Evolutionary conservation across 192 early-diverging fungal species (phyloP).

Genomic region (Coemansia sp.): DNA sequence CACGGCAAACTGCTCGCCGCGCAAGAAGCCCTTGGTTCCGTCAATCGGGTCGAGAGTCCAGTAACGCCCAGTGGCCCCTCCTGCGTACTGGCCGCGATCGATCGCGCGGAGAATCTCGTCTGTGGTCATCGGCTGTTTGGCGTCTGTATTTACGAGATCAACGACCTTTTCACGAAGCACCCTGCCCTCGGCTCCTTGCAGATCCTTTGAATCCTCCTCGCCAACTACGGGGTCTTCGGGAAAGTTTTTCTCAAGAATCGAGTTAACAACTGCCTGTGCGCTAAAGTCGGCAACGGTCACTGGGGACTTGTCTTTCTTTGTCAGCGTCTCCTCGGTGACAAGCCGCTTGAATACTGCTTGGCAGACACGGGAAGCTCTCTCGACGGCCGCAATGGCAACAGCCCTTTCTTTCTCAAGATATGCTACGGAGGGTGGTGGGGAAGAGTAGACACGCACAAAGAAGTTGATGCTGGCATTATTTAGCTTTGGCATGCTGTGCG

Average conservation of each 20-base stretch:
- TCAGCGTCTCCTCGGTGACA: slow-evolving; percentile 79
- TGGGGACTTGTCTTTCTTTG: slow-evolving; percentile 94
- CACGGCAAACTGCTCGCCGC: slow-evolving; percentile 97
- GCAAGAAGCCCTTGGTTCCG: slow-evolving; percentile 98
- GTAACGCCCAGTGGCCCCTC: slow-evolving; percentile 73
- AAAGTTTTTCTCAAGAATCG: slow-evolving; percentile 73
- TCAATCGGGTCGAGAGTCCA: slow-evolving; percentile 92
- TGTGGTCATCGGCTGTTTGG: slow-evolving; percentile 60
- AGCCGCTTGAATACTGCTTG: slow-evolving; percentile 82
- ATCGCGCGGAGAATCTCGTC: slow-evolving; percentile 84
- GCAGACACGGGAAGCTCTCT: slow-evolving; percentile 86
- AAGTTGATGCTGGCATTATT: neutral
- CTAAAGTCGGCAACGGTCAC: slow-evolving; percentile 99
- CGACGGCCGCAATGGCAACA: slow-evolving; percentile 89
- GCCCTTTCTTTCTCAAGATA: slow-evolving; percentile 68
- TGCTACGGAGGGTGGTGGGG: slow-evolving; percentile 17
- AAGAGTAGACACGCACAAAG: slow-evolving; percentile 9
- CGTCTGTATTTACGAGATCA: slow-evolving; percentile 74
- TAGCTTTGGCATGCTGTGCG: neutral
- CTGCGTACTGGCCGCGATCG: slow-evolving; percentile 85
- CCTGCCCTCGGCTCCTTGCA: slow-evolving; percentile 70
- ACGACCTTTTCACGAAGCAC: slow-evolving; percentile 76
- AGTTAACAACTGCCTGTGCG: slow-evolving; percentile 94
- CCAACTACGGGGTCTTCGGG: slow-evolving; percentile 92
- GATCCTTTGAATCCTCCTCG: slow-evolving; percentile 91